Percentiles rank a stretch among this genome's conserved stretches.
Conservation (phyloP, 345 rosid genomes). For the Salix exigua region DNA sequence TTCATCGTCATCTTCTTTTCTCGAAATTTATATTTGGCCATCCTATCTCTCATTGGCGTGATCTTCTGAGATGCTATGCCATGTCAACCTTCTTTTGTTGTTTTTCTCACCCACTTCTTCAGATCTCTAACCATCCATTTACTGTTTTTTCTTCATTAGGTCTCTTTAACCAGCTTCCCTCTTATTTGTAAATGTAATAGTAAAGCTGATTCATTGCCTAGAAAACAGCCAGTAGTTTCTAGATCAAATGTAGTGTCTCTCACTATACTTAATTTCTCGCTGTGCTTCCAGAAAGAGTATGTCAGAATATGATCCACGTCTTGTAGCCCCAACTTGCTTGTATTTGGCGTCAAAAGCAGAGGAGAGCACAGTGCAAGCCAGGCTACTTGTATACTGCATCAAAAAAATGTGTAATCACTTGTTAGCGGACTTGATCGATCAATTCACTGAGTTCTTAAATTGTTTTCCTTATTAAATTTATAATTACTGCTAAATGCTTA, state of each 20-base stretch:
- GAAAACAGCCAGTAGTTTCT: neutral
- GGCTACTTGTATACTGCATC: slow-evolving; percentile 60
- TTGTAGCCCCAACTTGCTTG: slow-evolving; percentile 92
- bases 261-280: slow-evolving; percentile 10
- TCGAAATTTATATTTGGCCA: neutral
- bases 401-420: slow-evolving; percentile 61
- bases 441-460: neutral
- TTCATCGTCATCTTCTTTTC: neutral
- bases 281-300: slow-evolving; percentile 66
- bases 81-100: neutral
- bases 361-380: slow-evolving; percentile 94
- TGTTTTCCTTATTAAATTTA: neutral
- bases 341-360: slow-evolving; percentile 97
- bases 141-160: neutral
- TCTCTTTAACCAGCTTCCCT: neutral
- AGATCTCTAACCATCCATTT: neutral
- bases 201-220: neutral
- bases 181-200: neutral
- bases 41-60: neutral
- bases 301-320: slow-evolving; percentile 88
- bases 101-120: neutral
- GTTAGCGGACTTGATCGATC: slow-evolving; percentile 6
- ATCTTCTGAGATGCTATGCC: neutral
- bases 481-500: slow-evolving; percentile 18
- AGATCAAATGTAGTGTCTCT: neutral